phyloP scores from a whole-genome alignment of 176 grass and related monocot species.

The Coix lacrymajobi region DNA sequence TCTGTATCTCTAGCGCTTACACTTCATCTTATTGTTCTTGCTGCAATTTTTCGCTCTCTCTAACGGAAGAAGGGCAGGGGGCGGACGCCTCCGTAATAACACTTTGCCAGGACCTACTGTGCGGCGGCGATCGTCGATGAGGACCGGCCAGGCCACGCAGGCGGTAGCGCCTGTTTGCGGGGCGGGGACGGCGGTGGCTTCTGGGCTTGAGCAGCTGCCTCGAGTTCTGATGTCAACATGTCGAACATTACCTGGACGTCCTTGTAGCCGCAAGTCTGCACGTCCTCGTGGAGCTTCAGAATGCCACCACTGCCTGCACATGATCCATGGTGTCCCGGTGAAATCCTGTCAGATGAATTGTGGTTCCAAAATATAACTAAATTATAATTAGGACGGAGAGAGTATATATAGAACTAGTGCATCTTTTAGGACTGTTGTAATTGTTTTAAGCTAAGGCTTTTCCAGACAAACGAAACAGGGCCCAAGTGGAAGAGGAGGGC shows the following conservation, averaged over 20 bases:
- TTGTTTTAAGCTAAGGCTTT: neutral
- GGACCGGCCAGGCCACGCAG: neutral
- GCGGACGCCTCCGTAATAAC: neutral
- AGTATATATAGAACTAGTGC: neutral
- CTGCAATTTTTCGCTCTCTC: constrained; percentile 21
- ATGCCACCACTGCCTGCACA: constrained; percentile 57
- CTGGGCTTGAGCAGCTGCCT: constrained; percentile 34
- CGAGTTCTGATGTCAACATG: constrained; percentile 67
- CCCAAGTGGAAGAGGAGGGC: neutral
- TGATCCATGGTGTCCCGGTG: neutral
- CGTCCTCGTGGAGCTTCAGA: constrained; percentile 71
- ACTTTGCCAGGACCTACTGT: neutral
- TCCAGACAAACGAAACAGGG: neutral
- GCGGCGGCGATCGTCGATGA: neutral
- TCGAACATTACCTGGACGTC: constrained; percentile 96
- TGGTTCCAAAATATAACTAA: neutral
- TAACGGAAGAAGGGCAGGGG: constrained; percentile 42
- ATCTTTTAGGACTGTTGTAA: neutral
- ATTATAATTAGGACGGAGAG: too few species aligned
- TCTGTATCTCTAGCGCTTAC: neutral
- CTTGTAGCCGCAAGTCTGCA: constrained; percentile 73
- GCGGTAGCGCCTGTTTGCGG: neutral
- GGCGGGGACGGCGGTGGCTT: constrained; percentile 9
- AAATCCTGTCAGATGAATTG: neutral
- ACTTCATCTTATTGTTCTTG: neutral